Conservation (phyloP, 208 protist species). For the Herpetomonas muscarum region DNA sequence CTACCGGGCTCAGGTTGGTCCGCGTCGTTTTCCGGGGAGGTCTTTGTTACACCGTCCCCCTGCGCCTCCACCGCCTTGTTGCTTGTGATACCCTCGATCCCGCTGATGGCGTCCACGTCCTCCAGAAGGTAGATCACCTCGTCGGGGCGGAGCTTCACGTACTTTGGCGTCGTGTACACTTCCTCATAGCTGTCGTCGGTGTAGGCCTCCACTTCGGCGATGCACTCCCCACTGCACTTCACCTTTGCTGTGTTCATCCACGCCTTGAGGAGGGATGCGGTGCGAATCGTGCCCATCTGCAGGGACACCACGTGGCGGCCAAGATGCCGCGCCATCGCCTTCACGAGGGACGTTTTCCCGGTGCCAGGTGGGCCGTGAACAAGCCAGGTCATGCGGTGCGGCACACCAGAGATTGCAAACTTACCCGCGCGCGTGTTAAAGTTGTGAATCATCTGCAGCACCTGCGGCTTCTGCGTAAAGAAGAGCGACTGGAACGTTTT, state of each 20-base stretch:
- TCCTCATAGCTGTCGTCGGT: neutral
- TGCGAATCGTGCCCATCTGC: slow-evolving; percentile 62
- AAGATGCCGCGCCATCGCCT: slow-evolving; percentile 74
- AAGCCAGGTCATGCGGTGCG: slow-evolving; percentile 70
- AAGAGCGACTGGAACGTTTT: slow-evolving; percentile 79
- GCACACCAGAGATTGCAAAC: slow-evolving; percentile 64
- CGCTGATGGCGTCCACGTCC: slow-evolving; percentile 71
- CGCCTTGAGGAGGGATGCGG: slow-evolving; percentile 50
- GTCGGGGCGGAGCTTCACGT: slow-evolving; percentile 24
- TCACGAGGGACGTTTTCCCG: slow-evolving; percentile 90
- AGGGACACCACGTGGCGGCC: slow-evolving; percentile 70
- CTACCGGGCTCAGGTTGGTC: neutral
- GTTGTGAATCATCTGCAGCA: slow-evolving; percentile 64
- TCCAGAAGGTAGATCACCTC: slow-evolving; percentile 80
- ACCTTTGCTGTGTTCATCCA: slow-evolving; percentile 46
- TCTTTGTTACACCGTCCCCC: neutral
- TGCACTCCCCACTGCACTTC: slow-evolving; percentile 20
- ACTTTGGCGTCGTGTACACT: neutral
- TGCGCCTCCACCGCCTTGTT: slow-evolving; percentile 8
- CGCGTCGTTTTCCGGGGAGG: neutral
- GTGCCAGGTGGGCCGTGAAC: slow-evolving; percentile 92
- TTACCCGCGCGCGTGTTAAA: slow-evolving; percentile 58
- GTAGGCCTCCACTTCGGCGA: slow-evolving; percentile 5
- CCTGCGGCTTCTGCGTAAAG: slow-evolving; percentile 63
- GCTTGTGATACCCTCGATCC: slow-evolving; percentile 9